Evolutionary conservation across 352 stramenopile genomes (phyloP), one percentile per base, ranked within the genome.

Genomic region (Lagenidium giganteum): DNA sequence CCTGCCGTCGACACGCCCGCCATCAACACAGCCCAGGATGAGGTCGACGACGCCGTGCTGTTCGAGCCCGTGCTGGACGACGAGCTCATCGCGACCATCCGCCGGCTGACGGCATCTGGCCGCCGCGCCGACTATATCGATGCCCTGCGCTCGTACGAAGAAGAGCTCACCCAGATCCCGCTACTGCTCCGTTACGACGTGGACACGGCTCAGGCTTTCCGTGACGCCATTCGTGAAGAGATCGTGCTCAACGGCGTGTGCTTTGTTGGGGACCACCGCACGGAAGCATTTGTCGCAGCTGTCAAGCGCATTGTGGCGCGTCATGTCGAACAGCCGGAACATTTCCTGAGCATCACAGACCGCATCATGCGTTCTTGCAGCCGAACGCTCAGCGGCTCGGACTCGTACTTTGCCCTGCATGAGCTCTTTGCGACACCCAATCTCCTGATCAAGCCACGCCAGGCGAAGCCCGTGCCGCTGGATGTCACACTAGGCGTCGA

Each of bases 401-500:
- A 87, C 57, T 86, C 74, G 45, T 86, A 83, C 52, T 90, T 87
- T 58, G 74, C 77, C 8, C 59, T 85, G 14, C 51, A 83, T 40
- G 71, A 90, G 45, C 68, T 87, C 22, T 82, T 90, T 47, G 58
- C 70, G 3, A 40, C 42, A 24, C 57, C 74, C 8, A 61, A 83
- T 12, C 52, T 86, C 20, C 59, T 90, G 43, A 87, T 87, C 58
- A 87, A 88, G 50, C 70, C 73, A 13, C 68, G 70, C 11, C 34
- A 60, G 26, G 54, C 32, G 17, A 64, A 64, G 41, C 34, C 48
- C 4, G 52, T 78, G 40, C 69, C 71, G 23, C 63, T 88, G 21
- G 70, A 86, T 37, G 70, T 87, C 34, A 81, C 62, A 18, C 64
- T 87, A 8, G 74, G 72, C 4, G 48, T 68, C 13, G 70, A 86